A percentile compares a stretch with the other conserved stretches of the same genome.
These are phyloP conservation scores for Filobasidium floriforme DNA, from an alignment of 768 basidiomycete genomes.

Conservation along the genomic window DNA sequence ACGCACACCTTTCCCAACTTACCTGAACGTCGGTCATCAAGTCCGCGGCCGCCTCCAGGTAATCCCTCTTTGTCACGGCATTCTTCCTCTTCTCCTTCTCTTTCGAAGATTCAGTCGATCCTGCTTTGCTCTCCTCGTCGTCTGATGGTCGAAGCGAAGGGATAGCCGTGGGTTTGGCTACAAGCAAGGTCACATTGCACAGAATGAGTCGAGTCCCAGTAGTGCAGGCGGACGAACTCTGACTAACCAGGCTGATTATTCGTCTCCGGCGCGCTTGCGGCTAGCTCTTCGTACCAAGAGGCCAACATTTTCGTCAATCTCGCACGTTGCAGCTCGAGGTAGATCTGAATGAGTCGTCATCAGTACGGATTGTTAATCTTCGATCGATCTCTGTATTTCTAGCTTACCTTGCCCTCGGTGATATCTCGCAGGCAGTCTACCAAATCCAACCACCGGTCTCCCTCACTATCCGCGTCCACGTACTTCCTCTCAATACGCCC, in stretches of 20 bases:
- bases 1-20: not conserved
- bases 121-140: constrained; percentile 18
- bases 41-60: constrained; percentile 78
- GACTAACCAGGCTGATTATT: constrained; percentile 5
- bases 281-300: constrained; percentile 70
- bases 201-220: not conserved
- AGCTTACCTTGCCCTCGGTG: constrained; percentile 86
- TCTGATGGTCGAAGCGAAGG: constrained; percentile 11
- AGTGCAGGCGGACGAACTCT: not conserved
- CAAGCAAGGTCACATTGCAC: not conserved
- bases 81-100: constrained; percentile 34
- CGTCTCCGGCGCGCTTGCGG: constrained; percentile 17
- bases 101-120: constrained; percentile 26
- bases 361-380: constrained; percentile 3
- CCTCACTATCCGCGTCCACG: constrained; percentile 11
- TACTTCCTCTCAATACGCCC: constrained; percentile 29
- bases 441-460: constrained; percentile 55
- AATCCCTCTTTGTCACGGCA: constrained; percentile 53
- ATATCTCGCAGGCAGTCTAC: constrained; percentile 82
- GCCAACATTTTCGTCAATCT: constrained; percentile 83
- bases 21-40: constrained; percentile 80
- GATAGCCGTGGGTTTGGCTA: constrained; percentile 20
- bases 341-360: constrained; percentile 57
- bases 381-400: not conserved
- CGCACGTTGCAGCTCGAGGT: constrained; percentile 90